These are phyloP conservation scores for Cicer yamashitae DNA, from an alignment of 306 rosid genomes.

Conservation along the genomic window DNA sequence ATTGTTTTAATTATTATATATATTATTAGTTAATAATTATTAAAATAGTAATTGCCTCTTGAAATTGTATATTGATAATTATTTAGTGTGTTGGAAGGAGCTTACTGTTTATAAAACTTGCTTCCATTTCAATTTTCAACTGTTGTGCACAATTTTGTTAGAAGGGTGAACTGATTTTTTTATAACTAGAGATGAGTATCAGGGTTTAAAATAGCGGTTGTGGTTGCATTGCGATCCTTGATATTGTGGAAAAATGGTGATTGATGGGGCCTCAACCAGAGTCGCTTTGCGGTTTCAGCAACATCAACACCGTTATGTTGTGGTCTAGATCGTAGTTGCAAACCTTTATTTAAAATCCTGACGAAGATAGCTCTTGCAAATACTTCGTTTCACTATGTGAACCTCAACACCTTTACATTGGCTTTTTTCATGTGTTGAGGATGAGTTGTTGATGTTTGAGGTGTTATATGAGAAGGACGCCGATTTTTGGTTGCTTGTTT, in stretches of 20 bases:
- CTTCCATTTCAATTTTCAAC: conserved; percentile 10
- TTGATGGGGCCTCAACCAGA: no score
- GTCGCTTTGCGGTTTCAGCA: no score
- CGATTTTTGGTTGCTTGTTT: conserved; percentile 30
- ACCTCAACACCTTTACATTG: background rate
- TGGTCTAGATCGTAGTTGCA: no score
- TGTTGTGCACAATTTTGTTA: background rate
- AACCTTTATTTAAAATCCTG: no score
- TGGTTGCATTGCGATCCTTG: no score
- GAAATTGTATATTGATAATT: background rate
- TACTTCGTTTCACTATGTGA: background rate
- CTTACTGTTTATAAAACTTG: background rate
- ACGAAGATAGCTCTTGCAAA: no score
- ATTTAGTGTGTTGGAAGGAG: conserved; percentile 13
- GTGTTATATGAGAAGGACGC: conserved; percentile 30
- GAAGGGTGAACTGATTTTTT: conserved; percentile 9
- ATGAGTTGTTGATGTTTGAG: conserved; percentile 31
- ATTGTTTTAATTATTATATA: background rate
- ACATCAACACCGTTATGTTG: no score
- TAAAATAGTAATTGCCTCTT: conserved; percentile 3
- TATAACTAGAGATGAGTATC: background rate
- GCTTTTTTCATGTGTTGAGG: conserved; percentile 34
- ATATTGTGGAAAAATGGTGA: no score
- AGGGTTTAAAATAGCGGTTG: no score
- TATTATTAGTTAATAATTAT: background rate